Conservation (phyloP, 2,329 filamentous ascomycete genomes). For the Keithomyces neogunnii region DNA sequence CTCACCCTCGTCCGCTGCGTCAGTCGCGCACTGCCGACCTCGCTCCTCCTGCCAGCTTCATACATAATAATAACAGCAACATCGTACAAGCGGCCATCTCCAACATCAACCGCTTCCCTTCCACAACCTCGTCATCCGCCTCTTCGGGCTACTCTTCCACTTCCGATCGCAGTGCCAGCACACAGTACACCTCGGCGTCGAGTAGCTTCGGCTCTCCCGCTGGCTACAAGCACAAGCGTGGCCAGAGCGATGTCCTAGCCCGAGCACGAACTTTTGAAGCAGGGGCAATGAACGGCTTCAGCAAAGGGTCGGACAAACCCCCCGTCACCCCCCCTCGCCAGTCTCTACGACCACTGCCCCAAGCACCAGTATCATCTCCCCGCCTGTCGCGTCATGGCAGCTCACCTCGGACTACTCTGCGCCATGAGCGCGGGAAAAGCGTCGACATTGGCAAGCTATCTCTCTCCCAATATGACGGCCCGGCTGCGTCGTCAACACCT, state of each 20-base stretch:
- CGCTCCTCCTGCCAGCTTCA: conserved; percentile 2
- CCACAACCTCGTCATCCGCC: conserved; percentile 61
- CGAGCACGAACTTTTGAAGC: conserved; percentile 40
- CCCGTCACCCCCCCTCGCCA: conserved; percentile 68
- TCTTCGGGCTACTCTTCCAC: conserved; percentile 58
- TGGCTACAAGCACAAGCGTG: conserved; percentile 55
- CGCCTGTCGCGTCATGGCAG: conserved; percentile 26
- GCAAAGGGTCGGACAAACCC: conserved; percentile 48
- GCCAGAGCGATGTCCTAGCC: conserved; percentile 61
- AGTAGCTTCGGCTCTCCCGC: conserved; percentile 39
- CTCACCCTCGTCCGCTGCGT: conserved; percentile 48
- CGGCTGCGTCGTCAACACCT: conserved; percentile 30
- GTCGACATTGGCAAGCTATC: conserved; percentile 52
- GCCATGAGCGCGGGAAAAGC: conserved; percentile 54
- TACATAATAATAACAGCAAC: neutral
- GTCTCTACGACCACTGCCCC: conserved; percentile 66
- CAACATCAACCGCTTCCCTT: conserved; percentile 51
- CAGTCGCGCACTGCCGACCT: conserved; percentile 44
- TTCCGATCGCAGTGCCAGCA: conserved; percentile 47
- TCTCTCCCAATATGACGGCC: conserved; percentile 34
- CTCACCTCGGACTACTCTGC: conserved; percentile 12
- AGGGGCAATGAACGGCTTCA: conserved; percentile 33
- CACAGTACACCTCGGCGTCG: conserved; percentile 65
- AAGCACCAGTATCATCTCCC: conserved; percentile 46
- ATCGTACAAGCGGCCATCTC: conserved; percentile 22